A percentile compares a stretch with the other conserved stretches of the same genome.
Evolutionary conservation across 164 flowering plant genomes (phyloP).

Genomic region (Magnolia kwangsiensis): DNA sequence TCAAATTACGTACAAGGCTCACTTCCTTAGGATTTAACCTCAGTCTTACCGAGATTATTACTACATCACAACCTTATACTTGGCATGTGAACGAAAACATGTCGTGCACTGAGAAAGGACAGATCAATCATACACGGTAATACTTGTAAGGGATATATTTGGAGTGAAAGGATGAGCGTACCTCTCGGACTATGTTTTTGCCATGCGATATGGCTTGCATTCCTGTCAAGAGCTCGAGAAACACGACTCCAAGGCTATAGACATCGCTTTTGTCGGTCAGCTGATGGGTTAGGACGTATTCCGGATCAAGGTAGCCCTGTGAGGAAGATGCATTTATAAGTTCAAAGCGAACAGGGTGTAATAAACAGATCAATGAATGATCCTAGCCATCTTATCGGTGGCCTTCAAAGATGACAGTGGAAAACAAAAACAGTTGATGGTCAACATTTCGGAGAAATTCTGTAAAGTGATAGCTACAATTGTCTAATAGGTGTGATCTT

Average conservation of each 20-base stretch:
- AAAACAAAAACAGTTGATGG: background rate
- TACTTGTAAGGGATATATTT: background rate
- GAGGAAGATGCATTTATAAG: conserved; percentile 2
- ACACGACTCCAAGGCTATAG: conserved; percentile 55
- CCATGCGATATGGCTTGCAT: conserved; percentile 52
- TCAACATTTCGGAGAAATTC: background rate
- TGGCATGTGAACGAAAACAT: too few relatives aligned
- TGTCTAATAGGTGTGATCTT: background rate
- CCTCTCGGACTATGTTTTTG: conserved; percentile 58
- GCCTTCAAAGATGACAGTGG: background rate
- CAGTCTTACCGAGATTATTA: too few relatives aligned
- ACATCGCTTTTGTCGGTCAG: conserved; percentile 59
- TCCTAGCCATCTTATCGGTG: background rate
- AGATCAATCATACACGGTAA: background rate
- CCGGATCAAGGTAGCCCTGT: conserved; percentile 61
- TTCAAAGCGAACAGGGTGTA: background rate
- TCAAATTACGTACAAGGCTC: too few relatives aligned
- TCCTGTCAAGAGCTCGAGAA: conserved; percentile 50
- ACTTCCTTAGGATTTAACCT: too few relatives aligned
- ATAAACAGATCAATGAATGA: background rate
- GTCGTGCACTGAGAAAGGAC: background rate
- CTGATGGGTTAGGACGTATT: conserved; percentile 49
- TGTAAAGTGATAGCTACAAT: background rate
- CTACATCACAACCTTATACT: too few relatives aligned
- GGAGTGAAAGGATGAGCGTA: conserved; percentile 7